Conservation (phyloP, 768 basidiomycete genomes). For the Russula griseocarnosa region DNA sequence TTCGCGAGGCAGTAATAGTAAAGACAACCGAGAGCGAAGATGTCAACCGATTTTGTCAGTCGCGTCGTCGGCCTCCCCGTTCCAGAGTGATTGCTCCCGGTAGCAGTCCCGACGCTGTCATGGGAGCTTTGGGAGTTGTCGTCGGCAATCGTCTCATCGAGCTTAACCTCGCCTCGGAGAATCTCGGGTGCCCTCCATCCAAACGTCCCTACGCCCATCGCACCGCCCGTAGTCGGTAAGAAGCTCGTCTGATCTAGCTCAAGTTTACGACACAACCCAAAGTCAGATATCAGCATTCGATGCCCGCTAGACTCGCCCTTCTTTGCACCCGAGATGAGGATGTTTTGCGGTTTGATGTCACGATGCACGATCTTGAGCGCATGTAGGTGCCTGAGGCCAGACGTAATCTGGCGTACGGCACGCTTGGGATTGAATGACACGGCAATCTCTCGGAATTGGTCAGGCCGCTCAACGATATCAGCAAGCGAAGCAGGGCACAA, state of each 20-base stretch:
- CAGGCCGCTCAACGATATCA: slow-evolving; percentile 78
- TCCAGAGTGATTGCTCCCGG: slow-evolving; percentile 36
- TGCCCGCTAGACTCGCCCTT: slow-evolving; percentile 48
- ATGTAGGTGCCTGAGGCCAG: slow-evolving; percentile 86
- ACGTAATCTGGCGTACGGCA: slow-evolving; percentile 80
- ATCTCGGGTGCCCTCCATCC: slow-evolving; percentile 99
- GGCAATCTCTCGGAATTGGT: slow-evolving; percentile 73
- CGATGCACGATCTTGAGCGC: slow-evolving; percentile 95
- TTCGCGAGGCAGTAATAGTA: slow-evolving; percentile 90
- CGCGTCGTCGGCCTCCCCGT: slow-evolving; percentile 50
- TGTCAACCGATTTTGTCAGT: slow-evolving; percentile 92
- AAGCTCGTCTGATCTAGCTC: slow-evolving; percentile 97
- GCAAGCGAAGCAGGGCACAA: slow-evolving; percentile 88
- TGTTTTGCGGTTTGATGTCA: slow-evolving; percentile 98
- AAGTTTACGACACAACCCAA: slow-evolving; percentile 93
- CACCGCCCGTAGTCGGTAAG: slow-evolving; percentile 85
- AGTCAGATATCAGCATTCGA: slow-evolving; percentile 93
- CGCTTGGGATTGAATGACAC: slow-evolving; percentile 81
- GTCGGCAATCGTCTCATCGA: slow-evolving; percentile 68
- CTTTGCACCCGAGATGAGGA: slow-evolving; percentile 75
- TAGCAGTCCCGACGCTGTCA: slow-evolving; percentile 56
- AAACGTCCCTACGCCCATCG: slow-evolving; percentile 86
- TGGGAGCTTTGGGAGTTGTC: slow-evolving; percentile 64
- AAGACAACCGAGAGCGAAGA: slow-evolving; percentile 93
- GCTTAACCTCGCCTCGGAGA: slow-evolving; percentile 85